Evolutionary conservation across 139 green algal species (phyloP).

Genomic region (Micromonas commoda): DNA sequence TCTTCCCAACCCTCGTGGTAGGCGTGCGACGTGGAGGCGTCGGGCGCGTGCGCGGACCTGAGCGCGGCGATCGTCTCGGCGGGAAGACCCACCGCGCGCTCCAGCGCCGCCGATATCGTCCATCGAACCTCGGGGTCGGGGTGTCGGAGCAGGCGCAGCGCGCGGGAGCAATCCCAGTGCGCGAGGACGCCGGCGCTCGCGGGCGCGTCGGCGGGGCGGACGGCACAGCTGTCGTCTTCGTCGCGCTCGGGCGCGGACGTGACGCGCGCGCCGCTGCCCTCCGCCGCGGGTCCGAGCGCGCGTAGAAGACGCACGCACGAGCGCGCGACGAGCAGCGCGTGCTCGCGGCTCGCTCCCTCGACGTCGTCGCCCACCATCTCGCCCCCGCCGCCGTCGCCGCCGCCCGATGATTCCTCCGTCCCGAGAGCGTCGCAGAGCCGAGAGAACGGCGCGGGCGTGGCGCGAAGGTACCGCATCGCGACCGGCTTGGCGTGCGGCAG

Average conservation of each 20-base stretch:
- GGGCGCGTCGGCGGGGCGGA: too few relatives aligned
- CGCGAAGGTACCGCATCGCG: not conserved
- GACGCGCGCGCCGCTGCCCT: too few relatives aligned
- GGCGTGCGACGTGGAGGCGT: not conserved
- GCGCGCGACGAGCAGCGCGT: not conserved
- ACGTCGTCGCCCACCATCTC: not conserved
- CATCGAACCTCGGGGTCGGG: not conserved
- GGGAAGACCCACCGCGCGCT: not conserved
- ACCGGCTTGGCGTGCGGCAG: not conserved
- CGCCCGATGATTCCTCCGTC: too few relatives aligned
- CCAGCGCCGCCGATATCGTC: not conserved
- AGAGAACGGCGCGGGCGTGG: not conserved
- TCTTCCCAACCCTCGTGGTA: not conserved
- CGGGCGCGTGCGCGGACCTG: not conserved
- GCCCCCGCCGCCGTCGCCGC: not conserved
- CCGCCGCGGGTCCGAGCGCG: not conserved
- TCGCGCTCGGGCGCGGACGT: not conserved
- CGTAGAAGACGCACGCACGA: not conserved
- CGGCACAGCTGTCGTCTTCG: not conserved
- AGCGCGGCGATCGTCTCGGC: not conserved
- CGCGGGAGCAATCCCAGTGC: not conserved
- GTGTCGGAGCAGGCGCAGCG: not conserved
- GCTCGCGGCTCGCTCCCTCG: not conserved
- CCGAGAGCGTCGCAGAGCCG: too few relatives aligned
- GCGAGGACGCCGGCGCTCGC: not conserved